phyloP scores from a whole-genome alignment of 2,329 filamentous ascomycete species.

The Exophiala bonariae region DNA sequence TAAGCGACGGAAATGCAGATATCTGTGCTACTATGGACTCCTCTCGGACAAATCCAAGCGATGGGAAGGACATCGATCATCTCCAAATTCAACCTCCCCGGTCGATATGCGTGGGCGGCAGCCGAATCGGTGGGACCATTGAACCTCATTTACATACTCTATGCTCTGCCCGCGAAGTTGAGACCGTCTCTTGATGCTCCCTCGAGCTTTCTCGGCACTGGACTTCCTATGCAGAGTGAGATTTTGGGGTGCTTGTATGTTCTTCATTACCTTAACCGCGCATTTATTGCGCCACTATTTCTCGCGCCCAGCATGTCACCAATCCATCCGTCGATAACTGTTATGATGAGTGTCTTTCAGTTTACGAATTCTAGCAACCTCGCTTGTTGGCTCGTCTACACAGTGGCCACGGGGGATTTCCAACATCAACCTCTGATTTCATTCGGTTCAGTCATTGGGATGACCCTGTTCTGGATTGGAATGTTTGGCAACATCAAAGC shows the following conservation, averaged over 20 bases:
- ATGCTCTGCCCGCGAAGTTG: constrained; percentile 58
- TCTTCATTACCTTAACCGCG: constrained; percentile 89
- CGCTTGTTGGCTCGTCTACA: constrained; percentile 69
- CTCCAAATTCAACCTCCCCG: constrained; percentile 74
- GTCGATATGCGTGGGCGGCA: constrained; percentile 79
- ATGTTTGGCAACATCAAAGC: constrained; percentile 82
- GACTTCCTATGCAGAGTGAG: constrained; percentile 38
- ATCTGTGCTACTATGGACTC: constrained; percentile 61
- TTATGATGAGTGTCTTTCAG: constrained; percentile 70
- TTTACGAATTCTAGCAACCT: constrained; percentile 75
- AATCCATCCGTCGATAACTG: constrained; percentile 70
- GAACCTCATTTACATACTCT: constrained; percentile 77
- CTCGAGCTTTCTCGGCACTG: constrained; percentile 20
- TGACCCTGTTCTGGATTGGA: constrained; percentile 74
- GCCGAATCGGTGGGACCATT: constrained; percentile 84
- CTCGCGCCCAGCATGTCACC: constrained; percentile 89
- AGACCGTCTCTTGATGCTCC: constrained; percentile 18
- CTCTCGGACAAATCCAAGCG: constrained; percentile 60
- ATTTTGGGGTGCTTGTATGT: constrained; percentile 51
- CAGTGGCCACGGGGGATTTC: constrained; percentile 30
- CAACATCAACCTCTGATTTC: constrained; percentile 47
- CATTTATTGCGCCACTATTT: constrained; percentile 75
- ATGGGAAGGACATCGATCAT: constrained; percentile 85
- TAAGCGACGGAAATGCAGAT: constrained; percentile 58
- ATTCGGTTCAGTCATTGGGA: constrained; percentile 51